Percentiles rank a stretch among this genome's conserved stretches.
Conservation (phyloP, 495 filamentous ascomycete species). For the Penicillium lagena region DNA sequence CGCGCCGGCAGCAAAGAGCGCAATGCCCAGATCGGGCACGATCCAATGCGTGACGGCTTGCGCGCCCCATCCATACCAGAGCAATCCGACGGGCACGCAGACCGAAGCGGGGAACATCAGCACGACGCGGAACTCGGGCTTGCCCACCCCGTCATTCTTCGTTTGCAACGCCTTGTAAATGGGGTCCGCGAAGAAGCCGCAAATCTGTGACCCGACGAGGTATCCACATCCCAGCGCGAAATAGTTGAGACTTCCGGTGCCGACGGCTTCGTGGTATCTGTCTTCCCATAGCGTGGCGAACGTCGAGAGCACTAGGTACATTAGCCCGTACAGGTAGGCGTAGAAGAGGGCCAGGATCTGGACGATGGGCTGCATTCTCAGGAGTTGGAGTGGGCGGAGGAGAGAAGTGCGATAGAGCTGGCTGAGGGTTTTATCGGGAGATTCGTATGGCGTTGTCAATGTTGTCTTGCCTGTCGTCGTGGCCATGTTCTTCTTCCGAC, state of each 20-base stretch:
- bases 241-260: slow-evolving; percentile 49
- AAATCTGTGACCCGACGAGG: slow-evolving; percentile 44
- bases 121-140: slow-evolving; percentile 50
- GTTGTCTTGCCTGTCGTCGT: not conserved
- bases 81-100: slow-evolving; percentile 38
- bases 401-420: not conserved
- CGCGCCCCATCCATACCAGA: slow-evolving; percentile 54
- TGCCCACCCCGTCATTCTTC: slow-evolving; percentile 19
- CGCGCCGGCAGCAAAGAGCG: slow-evolving; percentile 41
- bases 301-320: slow-evolving; percentile 51
- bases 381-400: not conserved
- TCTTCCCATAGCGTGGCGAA: slow-evolving; percentile 46
- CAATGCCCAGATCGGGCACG: slow-evolving; percentile 31
- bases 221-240: slow-evolving; percentile 47
- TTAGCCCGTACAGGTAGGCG: slow-evolving; percentile 52
- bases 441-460: not conserved
- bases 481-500: not conserved
- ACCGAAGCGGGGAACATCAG: slow-evolving; percentile 46
- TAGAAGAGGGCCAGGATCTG: slow-evolving; percentile 32
- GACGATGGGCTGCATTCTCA: slow-evolving; percentile 28
- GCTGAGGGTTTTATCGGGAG: not conserved
- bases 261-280: slow-evolving; percentile 38
- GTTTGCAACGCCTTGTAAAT: not conserved
- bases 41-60: slow-evolving; percentile 49
- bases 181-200: slow-evolving; percentile 40